Percentiles rank a stretch among this genome's conserved stretches.
phyloP scores from a whole-genome alignment of 2,329 filamentous ascomycete genomes.

The Raffaelea arxii region DNA sequence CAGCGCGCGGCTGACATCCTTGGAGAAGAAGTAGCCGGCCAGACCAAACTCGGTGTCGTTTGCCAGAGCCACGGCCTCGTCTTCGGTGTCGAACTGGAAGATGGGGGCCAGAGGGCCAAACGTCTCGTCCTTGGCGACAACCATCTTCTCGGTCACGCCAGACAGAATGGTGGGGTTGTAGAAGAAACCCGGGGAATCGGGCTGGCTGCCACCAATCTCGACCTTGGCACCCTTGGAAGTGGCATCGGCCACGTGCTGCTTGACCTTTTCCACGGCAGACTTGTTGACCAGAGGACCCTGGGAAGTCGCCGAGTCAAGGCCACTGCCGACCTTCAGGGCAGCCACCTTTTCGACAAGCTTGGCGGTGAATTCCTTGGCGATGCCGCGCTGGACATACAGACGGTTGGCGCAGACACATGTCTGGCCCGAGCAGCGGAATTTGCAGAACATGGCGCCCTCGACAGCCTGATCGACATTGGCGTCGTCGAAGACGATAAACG shows the following conservation, averaged over 20 bases:
- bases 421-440: constrained; percentile 35
- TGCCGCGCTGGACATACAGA: constrained; percentile 14
- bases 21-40: constrained; percentile 17
- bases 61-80: constrained; percentile 22
- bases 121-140: constrained; percentile 11
- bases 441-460: constrained; percentile 32
- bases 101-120: constrained; percentile 14
- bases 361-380: constrained; percentile 13
- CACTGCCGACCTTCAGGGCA: constrained; percentile 7
- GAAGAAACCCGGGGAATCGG: constrained; percentile 47
- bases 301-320: constrained; percentile 8
- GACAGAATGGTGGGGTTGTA: constrained; percentile 61
- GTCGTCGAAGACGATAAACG: constrained; percentile 52
- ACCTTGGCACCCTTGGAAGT: constrained; percentile 13
- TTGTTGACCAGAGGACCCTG: constrained; percentile 14
- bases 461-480: constrained; percentile 51
- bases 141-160: constrained; percentile 24
- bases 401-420: constrained; percentile 44
- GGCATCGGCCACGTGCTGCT: constrained; percentile 13
- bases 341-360: constrained; percentile 12
- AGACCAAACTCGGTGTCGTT: constrained; percentile 25
- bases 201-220: constrained; percentile 36
- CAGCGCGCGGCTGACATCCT: constrained; percentile 20
- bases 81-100: constrained; percentile 19
- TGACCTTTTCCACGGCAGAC: constrained; percentile 12